Percentiles rank a stretch among this genome's conserved stretches.
Conservation (phyloP, 2,329 filamentous ascomycete species). For the Epichloe sibirici region DNA sequence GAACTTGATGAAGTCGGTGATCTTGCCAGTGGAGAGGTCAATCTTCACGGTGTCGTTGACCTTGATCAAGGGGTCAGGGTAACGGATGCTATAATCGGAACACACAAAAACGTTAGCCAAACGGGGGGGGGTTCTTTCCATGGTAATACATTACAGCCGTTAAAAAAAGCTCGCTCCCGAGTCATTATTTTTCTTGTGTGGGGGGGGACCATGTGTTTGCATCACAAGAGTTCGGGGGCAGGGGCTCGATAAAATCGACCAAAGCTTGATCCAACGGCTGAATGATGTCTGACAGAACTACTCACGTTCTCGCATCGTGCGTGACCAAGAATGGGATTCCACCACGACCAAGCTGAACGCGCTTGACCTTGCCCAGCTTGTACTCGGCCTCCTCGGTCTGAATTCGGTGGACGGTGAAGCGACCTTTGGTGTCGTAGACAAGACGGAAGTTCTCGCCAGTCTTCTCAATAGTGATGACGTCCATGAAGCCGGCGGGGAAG, state of each 20-base stretch:
- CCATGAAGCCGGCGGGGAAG: constrained; percentile 98
- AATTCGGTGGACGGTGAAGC: constrained; percentile 99
- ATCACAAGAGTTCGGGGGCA: constrained; percentile 8
- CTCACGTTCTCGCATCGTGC: constrained; percentile 99
- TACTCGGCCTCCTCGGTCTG: constrained; percentile 97
- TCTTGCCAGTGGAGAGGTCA: constrained; percentile 92
- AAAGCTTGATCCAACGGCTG: constrained; percentile 99
- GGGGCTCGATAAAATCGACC: constrained; percentile 41
- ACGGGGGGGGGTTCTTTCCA: constrained; percentile 7
- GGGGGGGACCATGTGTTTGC: background rate
- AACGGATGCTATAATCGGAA: constrained; percentile 67
- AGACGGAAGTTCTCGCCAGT: constrained; percentile 99
- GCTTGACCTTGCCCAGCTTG: constrained; percentile 99
- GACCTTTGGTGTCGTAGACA: constrained; percentile 99
- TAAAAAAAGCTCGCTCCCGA: constrained; percentile 14
- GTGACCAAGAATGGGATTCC: constrained; percentile 99
- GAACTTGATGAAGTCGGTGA: constrained; percentile 96
- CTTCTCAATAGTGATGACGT: constrained; percentile 99
- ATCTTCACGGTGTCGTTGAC: constrained; percentile 99
- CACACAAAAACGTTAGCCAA: constrained; percentile 22
- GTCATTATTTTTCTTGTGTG: background rate
- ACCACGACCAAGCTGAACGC: constrained; percentile 96
- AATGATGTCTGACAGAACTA: constrained; percentile 85
- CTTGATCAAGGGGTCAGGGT: constrained; percentile 96
- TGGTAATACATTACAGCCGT: constrained; percentile 49